phyloP scores from a whole-genome alignment of 768 basidiomycete species.

The Kwoniella sp. region DNA sequence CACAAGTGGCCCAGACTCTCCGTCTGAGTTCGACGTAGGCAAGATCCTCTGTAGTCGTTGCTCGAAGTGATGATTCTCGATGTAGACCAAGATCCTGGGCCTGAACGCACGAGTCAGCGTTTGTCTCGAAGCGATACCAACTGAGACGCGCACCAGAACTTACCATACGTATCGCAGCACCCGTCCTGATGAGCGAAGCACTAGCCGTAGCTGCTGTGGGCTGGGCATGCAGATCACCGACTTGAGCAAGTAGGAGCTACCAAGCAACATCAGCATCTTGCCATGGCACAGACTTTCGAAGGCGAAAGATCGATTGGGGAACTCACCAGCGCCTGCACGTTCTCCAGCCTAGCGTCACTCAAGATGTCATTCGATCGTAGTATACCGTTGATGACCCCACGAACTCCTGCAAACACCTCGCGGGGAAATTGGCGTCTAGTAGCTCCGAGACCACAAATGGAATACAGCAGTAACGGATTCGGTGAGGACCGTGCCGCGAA shows the following conservation, averaged over 20 bases:
- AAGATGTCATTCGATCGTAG: constrained; percentile 90
- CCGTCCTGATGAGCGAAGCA: constrained; percentile 80
- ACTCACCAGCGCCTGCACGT: constrained; percentile 74
- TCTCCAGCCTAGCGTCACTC: constrained; percentile 78
- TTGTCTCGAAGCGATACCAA: constrained; percentile 18
- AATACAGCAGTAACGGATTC: constrained; percentile 78
- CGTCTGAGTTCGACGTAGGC: constrained; percentile 75
- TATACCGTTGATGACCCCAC: constrained; percentile 80
- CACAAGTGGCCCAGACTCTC: constrained; percentile 90
- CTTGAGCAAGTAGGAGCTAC: constrained; percentile 44
- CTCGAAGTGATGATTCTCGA: constrained; percentile 71
- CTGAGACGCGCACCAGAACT: too few species aligned
- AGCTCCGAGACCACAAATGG: constrained; percentile 89
- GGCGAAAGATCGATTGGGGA: neutral
- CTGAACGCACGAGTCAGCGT: constrained; percentile 58
- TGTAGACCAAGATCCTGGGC: constrained; percentile 97
- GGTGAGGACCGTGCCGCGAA: constrained; percentile 78
- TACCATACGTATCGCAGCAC: constrained; percentile 88
- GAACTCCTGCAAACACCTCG: constrained; percentile 83
- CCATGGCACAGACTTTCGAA: too few species aligned
- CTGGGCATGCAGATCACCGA: constrained; percentile 88
- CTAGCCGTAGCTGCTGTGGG: constrained; percentile 83
- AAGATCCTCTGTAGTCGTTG: constrained; percentile 49
- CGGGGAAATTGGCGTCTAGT: constrained; percentile 78
- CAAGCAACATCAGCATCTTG: constrained; percentile 11